Evolutionary conservation across 1,284 basidiomycete genomes (phyloP).

Genomic region (Hymenochaete sp.): DNA sequence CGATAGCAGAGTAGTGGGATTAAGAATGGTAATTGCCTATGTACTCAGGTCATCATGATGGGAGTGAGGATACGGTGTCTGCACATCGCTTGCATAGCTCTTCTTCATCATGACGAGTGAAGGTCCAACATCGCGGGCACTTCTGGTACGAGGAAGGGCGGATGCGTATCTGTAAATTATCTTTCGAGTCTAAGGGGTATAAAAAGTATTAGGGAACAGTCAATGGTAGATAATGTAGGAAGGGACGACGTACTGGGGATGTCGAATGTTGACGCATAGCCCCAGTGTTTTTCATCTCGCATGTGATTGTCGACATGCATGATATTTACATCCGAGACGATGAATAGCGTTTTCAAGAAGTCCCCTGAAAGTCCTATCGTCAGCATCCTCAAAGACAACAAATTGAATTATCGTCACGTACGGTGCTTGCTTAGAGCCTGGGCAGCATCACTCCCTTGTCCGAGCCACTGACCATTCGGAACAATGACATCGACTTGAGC

Average conservation of each 20-base stretch:
- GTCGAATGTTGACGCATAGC: conserved; percentile 34
- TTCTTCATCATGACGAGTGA: conserved; percentile 39
- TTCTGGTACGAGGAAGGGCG: conserved; percentile 47
- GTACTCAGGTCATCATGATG: too few species aligned
- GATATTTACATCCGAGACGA: conserved; percentile 61
- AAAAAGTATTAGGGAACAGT: conserved; percentile 11
- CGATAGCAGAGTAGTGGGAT: too few species aligned
- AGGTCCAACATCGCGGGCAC: conserved; percentile 78
- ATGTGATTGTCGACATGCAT: conserved; percentile 34
- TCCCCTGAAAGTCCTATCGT: conserved; percentile 33
- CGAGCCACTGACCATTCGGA: conserved; percentile 24
- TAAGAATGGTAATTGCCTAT: too few species aligned
- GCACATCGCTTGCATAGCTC: conserved; percentile 55
- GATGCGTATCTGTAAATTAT: conserved; percentile 39
- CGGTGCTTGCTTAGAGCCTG: conserved; percentile 1
- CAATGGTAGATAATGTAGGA: not conserved
- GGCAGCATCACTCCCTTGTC: not conserved
- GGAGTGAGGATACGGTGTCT: conserved; percentile 11
- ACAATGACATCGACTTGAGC: conserved; percentile 54
- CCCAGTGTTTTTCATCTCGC: conserved; percentile 36
- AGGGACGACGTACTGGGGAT: conserved; percentile 33
- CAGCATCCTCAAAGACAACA: conserved; percentile 21
- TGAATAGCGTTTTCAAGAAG: conserved; percentile 65
- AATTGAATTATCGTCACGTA: conserved; percentile 5
- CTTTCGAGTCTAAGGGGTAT: conserved; percentile 25